Conservation (phyloP, 352 stramenopile genomes). For the Phytophthora pini region DNA sequence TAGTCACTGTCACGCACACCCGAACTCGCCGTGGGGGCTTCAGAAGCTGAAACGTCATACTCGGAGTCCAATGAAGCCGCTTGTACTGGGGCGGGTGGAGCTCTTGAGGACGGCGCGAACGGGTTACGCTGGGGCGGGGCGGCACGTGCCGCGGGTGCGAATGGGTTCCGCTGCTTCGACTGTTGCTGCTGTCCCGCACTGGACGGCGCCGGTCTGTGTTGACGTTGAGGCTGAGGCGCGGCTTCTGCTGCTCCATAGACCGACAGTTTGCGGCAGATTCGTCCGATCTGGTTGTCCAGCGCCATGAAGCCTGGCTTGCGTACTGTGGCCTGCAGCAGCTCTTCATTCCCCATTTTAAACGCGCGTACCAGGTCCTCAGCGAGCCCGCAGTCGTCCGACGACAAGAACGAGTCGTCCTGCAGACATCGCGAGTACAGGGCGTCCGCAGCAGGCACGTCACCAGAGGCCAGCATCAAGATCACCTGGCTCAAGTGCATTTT, state of each 20-base stretch:
- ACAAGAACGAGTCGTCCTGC: slow-evolving; percentile 78
- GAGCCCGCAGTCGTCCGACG: slow-evolving; percentile 78
- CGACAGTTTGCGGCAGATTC: slow-evolving; percentile 71
- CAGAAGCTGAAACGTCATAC: slow-evolving; percentile 33
- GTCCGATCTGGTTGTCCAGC: slow-evolving; percentile 80
- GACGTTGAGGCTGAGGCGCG: slow-evolving; percentile 20
- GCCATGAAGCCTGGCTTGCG: slow-evolving; percentile 80
- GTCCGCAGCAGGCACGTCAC: slow-evolving; percentile 78
- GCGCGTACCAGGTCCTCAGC: slow-evolving; percentile 79
- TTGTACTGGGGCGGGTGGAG: slow-evolving; percentile 15
- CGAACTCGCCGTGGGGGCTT: slow-evolving; percentile 16
- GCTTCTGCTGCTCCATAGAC: slow-evolving; percentile 50
- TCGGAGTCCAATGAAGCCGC: slow-evolving; percentile 25
- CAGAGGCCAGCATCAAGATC: slow-evolving; percentile 59
- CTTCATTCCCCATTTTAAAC: slow-evolving; percentile 83
- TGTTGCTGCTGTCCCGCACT: slow-evolving; percentile 31
- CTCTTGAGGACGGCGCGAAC: slow-evolving; percentile 43
- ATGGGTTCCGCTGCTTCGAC: slow-evolving; percentile 38
- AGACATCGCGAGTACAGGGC: slow-evolving; percentile 78
- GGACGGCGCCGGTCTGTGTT: slow-evolving; percentile 33
- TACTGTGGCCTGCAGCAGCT: slow-evolving; percentile 73
- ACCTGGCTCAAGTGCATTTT: slow-evolving; percentile 80
- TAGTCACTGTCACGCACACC: slow-evolving; percentile 43
- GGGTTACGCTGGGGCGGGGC: slow-evolving; percentile 36
- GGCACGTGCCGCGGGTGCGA: slow-evolving; percentile 32